Evolutionary conservation across 2,329 filamentous ascomycete species (phyloP).

Genomic region (Xylaria sp.): DNA sequence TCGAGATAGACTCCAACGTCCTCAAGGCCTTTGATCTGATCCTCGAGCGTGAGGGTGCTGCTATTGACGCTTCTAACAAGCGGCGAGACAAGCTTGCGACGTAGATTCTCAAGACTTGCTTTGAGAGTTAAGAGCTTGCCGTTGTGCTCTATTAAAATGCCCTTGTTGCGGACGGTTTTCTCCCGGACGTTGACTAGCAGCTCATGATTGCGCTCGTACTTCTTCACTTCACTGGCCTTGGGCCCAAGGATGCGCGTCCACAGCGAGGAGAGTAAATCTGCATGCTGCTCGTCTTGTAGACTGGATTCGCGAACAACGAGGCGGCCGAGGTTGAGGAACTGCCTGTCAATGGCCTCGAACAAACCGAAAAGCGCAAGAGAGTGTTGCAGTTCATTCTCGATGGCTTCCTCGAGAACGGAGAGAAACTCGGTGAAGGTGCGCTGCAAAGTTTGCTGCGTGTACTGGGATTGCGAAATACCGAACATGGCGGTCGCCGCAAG

Average conservation of each 20-base stretch:
- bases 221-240: conserved; percentile 75
- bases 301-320: conserved; percentile 84
- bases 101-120: conserved; percentile 82
- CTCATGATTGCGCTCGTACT: conserved; percentile 88
- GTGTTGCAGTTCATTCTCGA: conserved; percentile 81
- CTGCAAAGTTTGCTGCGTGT: conserved; percentile 79
- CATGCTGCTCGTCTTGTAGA: conserved; percentile 78
- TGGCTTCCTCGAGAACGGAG: conserved; percentile 84
- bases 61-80: conserved; percentile 73
- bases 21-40: conserved; percentile 83
- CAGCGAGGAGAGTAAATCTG: conserved; percentile 79
- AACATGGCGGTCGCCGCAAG: conserved; percentile 73
- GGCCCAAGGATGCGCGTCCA: conserved; percentile 86
- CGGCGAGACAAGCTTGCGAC: conserved; percentile 82
- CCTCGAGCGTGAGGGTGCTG: conserved; percentile 76
- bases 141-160: conserved; percentile 84
- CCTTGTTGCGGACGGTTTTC: conserved; percentile 86
- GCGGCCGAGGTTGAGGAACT: conserved; percentile 87
- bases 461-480: conserved; percentile 79
- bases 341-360: conserved; percentile 90
- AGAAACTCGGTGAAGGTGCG: conserved; percentile 90
- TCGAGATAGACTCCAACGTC: conserved; percentile 80
- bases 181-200: conserved; percentile 79
- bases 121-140: conserved; percentile 82
- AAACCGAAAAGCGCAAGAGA: conserved; percentile 81